A percentile compares a stretch with the other conserved stretches of the same genome.
These are phyloP conservation scores for Ceratobasidium sp. DNA, from an alignment of 1,284 basidiomycete species.

Conservation along the genomic window DNA sequence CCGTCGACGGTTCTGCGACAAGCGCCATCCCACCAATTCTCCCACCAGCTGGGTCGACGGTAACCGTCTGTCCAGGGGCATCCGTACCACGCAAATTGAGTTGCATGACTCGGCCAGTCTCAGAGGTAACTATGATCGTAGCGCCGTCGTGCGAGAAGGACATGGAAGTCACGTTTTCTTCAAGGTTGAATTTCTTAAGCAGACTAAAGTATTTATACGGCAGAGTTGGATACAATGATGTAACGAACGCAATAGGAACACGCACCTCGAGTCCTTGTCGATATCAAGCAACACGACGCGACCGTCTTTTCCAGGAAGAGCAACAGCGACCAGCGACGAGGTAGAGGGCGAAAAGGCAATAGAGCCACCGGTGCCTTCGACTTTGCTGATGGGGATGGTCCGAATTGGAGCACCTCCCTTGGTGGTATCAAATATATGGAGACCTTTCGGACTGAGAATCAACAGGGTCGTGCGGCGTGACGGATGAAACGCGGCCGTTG, in stretches of 20 bases:
- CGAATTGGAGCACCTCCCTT: slow-evolving; percentile 63
- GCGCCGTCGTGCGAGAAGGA: slow-evolving; percentile 71
- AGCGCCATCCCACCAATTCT: slow-evolving; percentile 61
- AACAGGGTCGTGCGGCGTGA: slow-evolving; percentile 64
- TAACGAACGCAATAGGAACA: not conserved
- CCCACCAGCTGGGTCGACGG: slow-evolving; percentile 57
- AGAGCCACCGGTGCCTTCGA: slow-evolving; percentile 56
- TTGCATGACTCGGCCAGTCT: slow-evolving; percentile 63
- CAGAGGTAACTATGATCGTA: slow-evolving; percentile 66
- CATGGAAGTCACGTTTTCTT: slow-evolving; percentile 61
- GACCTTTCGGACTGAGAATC: slow-evolving; percentile 58
- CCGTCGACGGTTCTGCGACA: slow-evolving; percentile 2
- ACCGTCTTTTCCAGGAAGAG: slow-evolving; percentile 60
- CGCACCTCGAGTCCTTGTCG: slow-evolving; percentile 55
- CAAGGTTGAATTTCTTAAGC: slow-evolving; percentile 61
- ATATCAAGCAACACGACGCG: slow-evolving; percentile 71
- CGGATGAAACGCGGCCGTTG: slow-evolving; percentile 63
- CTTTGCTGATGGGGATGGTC: slow-evolving; percentile 56
- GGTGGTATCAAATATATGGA: slow-evolving; percentile 67
- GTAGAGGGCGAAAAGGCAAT: slow-evolving; percentile 72
- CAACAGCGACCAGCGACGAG: slow-evolving; percentile 66
- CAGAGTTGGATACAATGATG: not conserved
- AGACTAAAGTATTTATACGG: slow-evolving; percentile 52
- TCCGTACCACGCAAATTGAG: slow-evolving; percentile 68
- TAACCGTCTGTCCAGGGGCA: slow-evolving; percentile 61